Conservation (phyloP, 805 yeast genomes). For the Kregervanrija delftensis region DNA sequence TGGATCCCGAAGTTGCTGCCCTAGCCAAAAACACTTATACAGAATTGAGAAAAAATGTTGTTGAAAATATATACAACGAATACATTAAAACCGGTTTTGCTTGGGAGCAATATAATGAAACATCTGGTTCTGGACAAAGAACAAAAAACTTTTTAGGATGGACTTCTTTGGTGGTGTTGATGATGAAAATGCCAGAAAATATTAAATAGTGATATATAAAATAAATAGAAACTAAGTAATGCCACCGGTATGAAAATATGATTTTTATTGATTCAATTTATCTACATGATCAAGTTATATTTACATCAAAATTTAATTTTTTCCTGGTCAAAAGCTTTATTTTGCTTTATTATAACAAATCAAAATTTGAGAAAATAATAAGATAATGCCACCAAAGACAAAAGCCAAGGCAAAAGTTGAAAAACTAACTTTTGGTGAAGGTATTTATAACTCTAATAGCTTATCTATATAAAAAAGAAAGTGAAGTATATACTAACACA, state of each 20-base stretch:
- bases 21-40: slow-evolving; percentile 46
- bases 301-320: too few species aligned
- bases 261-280: too few species aligned
- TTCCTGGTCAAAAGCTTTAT: too few species aligned
- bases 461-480: background rate
- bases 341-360: too few species aligned
- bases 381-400: too few species aligned
- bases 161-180: slow-evolving; percentile 75
- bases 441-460: slow-evolving; percentile 7
- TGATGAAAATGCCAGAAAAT: slow-evolving; percentile 74
- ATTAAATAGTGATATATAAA: slow-evolving; percentile 1
- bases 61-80: slow-evolving; percentile 58
- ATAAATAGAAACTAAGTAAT: background rate
- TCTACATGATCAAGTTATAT: too few species aligned
- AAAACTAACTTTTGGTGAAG: slow-evolving; percentile 8
- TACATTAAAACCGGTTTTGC: slow-evolving; percentile 75
- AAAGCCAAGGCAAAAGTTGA: slow-evolving; percentile 6
- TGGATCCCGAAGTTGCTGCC: slow-evolving; percentile 24
- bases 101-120: slow-evolving; percentile 86
- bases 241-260: too few species aligned
- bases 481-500: background rate
- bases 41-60: slow-evolving; percentile 57
- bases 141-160: slow-evolving; percentile 92
- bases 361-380: too few species aligned
- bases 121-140: slow-evolving; percentile 68